A percentile compares a stretch with the other conserved stretches of the same genome.
These are phyloP conservation scores for Pseudogymnoascus sp. DNA, from an alignment of 2,329 filamentous ascomycete species.

Conservation along the genomic window DNA sequence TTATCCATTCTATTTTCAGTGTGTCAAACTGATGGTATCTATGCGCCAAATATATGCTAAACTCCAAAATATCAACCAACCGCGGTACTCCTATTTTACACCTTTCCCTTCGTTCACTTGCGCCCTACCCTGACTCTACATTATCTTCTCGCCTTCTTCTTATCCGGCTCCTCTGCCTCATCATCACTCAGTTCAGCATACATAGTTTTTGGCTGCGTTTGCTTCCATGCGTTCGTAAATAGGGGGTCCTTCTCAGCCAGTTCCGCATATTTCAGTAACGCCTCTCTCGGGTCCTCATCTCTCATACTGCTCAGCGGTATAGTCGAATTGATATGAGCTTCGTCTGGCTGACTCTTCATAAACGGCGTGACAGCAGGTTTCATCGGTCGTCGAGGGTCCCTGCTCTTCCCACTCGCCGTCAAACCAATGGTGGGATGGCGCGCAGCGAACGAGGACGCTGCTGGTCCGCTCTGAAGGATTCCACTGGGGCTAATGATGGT, in stretches of 20 bases:
- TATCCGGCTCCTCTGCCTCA: conserved; percentile 48
- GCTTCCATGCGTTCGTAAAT: conserved; percentile 89
- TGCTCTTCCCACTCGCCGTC: conserved; percentile 66
- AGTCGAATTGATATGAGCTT: conserved; percentile 77
- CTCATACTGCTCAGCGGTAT: conserved; percentile 89
- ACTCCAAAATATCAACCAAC: neutral
- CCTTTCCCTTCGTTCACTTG: neutral
- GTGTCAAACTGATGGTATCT: conserved; percentile 1
- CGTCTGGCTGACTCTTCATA: conserved; percentile 80
- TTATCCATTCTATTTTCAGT: neutral
- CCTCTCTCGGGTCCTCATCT: conserved; percentile 92
- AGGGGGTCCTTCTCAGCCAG: conserved; percentile 87
- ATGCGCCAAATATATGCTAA: conserved; percentile 2
- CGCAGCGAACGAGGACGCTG: conserved; percentile 41
- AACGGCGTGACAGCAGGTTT: conserved; percentile 82
- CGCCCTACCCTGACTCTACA: too few species aligned
- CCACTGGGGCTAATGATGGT: conserved; percentile 65
- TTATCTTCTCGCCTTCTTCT: neutral
- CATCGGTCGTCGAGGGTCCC: conserved; percentile 78
- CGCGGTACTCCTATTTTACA: neutral
- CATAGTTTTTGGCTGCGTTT: conserved; percentile 85
- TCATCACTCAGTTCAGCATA: conserved; percentile 87
- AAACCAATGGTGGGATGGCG: conserved; percentile 64
- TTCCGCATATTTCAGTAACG: conserved; percentile 88
- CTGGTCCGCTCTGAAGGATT: conserved; percentile 42